A percentile compares a stretch with the other conserved stretches of the same genome.
phyloP scores from a whole-genome alignment of 768 basidiomycete genomes.

The Kwoniella dejecticola region DNA sequence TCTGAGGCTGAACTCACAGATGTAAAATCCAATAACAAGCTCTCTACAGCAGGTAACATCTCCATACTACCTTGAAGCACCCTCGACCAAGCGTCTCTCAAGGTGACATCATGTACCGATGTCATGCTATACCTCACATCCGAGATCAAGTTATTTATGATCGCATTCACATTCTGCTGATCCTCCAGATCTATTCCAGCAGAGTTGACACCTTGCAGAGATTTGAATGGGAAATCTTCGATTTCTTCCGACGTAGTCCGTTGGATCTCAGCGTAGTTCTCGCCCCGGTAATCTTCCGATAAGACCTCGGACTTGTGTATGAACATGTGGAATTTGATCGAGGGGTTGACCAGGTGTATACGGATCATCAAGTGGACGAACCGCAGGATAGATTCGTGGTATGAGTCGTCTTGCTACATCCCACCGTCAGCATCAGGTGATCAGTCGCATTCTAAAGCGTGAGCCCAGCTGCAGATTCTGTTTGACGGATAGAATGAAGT shows the following conservation, averaged over 20 bases:
- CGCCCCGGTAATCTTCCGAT: slow-evolving; percentile 82
- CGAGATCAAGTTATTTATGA: slow-evolving; percentile 54
- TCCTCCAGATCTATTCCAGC: slow-evolving; percentile 33
- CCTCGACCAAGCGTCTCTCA: slow-evolving; percentile 88
- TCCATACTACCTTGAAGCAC: slow-evolving; percentile 85
- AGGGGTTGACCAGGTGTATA: slow-evolving; percentile 72
- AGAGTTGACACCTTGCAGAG: slow-evolving; percentile 22
- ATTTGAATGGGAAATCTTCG: slow-evolving; percentile 61
- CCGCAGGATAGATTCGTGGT: slow-evolving; percentile 78
- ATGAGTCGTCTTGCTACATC: slow-evolving; percentile 62
- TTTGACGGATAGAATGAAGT: too few relatives aligned
- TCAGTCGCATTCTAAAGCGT: too few relatives aligned
- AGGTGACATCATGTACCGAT: slow-evolving; percentile 86
- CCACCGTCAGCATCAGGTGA: too few relatives aligned
- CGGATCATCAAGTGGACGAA: slow-evolving; percentile 79
- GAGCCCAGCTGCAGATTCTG: too few relatives aligned
- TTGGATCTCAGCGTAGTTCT: slow-evolving; percentile 88
- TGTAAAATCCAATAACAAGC: slow-evolving; percentile 67
- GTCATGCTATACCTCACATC: slow-evolving; percentile 82
- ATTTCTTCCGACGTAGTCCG: slow-evolving; percentile 82
- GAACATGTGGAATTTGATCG: slow-evolving; percentile 82
- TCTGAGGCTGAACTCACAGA: slow-evolving; percentile 46
- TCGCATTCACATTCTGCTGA: slow-evolving; percentile 74
- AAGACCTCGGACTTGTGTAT: slow-evolving; percentile 93
- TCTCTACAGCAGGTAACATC: slow-evolving; percentile 81